A percentile compares a stretch with the other conserved stretches of the same genome.
phyloP scores from a whole-genome alignment of 495 filamentous ascomycete species.

The Penicillium nucicola region DNA sequence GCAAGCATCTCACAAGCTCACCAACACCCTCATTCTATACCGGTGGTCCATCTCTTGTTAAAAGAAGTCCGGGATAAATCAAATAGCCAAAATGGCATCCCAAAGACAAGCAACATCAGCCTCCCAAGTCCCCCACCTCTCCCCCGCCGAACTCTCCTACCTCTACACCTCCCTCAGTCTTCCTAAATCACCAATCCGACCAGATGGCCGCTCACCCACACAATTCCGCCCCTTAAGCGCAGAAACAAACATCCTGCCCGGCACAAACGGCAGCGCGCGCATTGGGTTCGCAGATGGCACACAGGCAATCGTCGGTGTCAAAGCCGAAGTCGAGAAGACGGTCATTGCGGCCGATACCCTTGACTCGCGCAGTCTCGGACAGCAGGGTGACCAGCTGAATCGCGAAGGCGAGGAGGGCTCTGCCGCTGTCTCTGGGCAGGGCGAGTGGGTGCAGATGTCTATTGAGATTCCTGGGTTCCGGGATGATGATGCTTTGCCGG shows the following conservation, averaged over 20 bases:
- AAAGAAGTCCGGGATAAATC: not conserved
- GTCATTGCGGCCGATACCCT: slow-evolving; percentile 30
- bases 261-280: slow-evolving; percentile 86
- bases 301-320: slow-evolving; percentile 92
- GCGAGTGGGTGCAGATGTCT: slow-evolving; percentile 74
- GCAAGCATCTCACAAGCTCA: not conserved
- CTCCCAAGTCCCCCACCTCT: slow-evolving; percentile 62
- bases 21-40: too few relatives aligned
- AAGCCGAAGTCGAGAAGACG: slow-evolving; percentile 84
- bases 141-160: slow-evolving; percentile 94
- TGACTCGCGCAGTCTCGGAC: slow-evolving; percentile 24
- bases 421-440: slow-evolving; percentile 37
- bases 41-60: too few relatives aligned
- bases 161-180: slow-evolving; percentile 81
- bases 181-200: slow-evolving; percentile 76
- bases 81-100: slow-evolving; percentile 27
- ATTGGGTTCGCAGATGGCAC: slow-evolving; percentile 93
- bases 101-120: slow-evolving; percentile 46
- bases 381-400: slow-evolving; percentile 22
- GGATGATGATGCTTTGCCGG: slow-evolving; percentile 86
- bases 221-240: slow-evolving; percentile 90
- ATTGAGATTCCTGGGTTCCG: slow-evolving; percentile 83
- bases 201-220: slow-evolving; percentile 75
- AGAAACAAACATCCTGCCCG: slow-evolving; percentile 84
- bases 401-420: slow-evolving; percentile 27